phyloP scores from a whole-genome alignment of 768 basidiomycete genomes.

The Psilocybe tampanensis region DNA sequence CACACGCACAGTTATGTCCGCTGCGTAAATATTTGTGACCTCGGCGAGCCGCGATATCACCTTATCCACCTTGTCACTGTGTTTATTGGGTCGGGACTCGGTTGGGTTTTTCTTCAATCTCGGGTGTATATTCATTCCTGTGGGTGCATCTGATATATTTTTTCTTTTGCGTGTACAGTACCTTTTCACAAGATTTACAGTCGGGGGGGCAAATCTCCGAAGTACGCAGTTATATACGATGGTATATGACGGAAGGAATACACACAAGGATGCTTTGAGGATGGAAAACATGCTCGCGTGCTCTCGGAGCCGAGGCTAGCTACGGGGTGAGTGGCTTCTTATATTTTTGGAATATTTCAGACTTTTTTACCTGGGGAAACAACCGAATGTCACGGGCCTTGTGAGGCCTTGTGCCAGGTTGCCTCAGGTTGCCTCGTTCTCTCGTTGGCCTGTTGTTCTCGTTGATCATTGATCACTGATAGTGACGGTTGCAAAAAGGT shows the following conservation, averaged over 20 bases:
- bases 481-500: not conserved
- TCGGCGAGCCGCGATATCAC: no score
- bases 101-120: not conserved
- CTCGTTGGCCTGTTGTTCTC: not conserved
- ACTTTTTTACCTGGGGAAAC: not conserved
- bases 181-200: not conserved
- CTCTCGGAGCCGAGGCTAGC: slow-evolving; percentile 10
- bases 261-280: not conserved
- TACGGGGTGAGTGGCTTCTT: not conserved
- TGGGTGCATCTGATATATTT: not conserved
- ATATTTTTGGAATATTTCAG: slow-evolving; percentile 13
- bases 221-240: no score
- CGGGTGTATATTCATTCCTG: not conserved
- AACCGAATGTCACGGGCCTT: slow-evolving; percentile 15
- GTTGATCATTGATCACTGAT: not conserved
- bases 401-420: no score
- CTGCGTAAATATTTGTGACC: no score
- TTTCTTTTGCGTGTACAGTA: not conserved
- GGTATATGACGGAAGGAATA: no score
- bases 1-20: no score
- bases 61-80: no score
- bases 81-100: no score
- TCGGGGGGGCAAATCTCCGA: not conserved
- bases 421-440: slow-evolving; percentile 16
- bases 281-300: slow-evolving; percentile 4